Conservation (phyloP, 1,284 basidiomycete species). For the Leucoagaricus sp. region DNA sequence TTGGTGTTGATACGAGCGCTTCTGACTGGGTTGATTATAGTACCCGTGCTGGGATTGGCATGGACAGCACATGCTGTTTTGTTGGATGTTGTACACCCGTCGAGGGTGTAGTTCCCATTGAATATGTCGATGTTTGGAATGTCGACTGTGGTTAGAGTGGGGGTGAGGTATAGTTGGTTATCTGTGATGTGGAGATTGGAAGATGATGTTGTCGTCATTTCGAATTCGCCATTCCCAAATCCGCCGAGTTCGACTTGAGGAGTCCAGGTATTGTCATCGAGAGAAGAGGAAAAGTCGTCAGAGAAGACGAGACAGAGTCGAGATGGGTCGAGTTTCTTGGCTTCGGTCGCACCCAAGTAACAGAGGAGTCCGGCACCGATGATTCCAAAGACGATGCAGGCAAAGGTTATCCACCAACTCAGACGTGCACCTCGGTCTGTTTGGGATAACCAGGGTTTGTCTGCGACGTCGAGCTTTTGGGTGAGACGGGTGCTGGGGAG, state of each 20-base stretch:
- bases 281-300: slow-evolving; percentile 59
- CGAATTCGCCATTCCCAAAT: slow-evolving; percentile 81
- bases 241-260: slow-evolving; percentile 75
- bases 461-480: slow-evolving; percentile 41
- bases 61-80: slow-evolving; percentile 39
- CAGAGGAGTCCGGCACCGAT: slow-evolving; percentile 41
- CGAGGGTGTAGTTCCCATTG: slow-evolving; percentile 31
- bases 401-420: slow-evolving; percentile 47
- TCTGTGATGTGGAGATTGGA: slow-evolving; percentile 76
- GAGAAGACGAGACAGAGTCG: slow-evolving; percentile 69
- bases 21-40: slow-evolving; percentile 76
- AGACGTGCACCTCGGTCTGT: slow-evolving; percentile 34
- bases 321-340: slow-evolving; percentile 37
- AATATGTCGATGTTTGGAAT: slow-evolving; percentile 45
- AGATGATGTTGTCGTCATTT: slow-evolving; percentile 71
- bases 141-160: slow-evolving; percentile 72
- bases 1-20: slow-evolving; percentile 75
- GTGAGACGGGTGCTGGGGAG: slow-evolving; percentile 44
- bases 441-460: slow-evolving; percentile 52
- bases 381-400: slow-evolving; percentile 43
- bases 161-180: slow-evolving; percentile 75
- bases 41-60: slow-evolving; percentile 28
- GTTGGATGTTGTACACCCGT: slow-evolving; percentile 34
- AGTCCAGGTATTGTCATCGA: slow-evolving; percentile 46
- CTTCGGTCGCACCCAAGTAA: slow-evolving; percentile 37